A percentile compares a stretch with the other conserved stretches of the same genome.
Evolutionary conservation across 352 stramenopile species (phyloP).

Genomic region (Pilasporangium apinafurcum): DNA sequence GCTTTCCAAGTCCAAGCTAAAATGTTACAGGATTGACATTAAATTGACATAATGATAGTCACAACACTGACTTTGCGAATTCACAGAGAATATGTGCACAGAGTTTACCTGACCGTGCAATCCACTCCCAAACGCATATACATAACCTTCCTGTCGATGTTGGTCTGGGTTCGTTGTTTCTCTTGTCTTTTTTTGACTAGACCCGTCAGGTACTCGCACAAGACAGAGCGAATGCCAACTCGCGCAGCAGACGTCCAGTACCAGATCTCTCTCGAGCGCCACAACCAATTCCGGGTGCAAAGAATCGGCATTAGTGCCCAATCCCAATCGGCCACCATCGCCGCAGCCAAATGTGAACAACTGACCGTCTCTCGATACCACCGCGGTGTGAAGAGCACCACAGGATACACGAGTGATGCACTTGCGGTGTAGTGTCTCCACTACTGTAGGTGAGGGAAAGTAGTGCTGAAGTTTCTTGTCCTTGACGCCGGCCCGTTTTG

Average conservation of each 20-base stretch:
- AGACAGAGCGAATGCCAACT: slow-evolving; percentile 75
- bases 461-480: slow-evolving; percentile 40
- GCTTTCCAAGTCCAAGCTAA: slow-evolving; percentile 63
- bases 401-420: slow-evolving; percentile 78
- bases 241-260: slow-evolving; percentile 49
- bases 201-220: slow-evolving; percentile 7
- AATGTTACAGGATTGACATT: no score
- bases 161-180: neutral
- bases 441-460: slow-evolving; percentile 59
- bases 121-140: slow-evolving; percentile 61
- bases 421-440: slow-evolving; percentile 33
- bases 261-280: slow-evolving; percentile 38
- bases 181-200: slow-evolving; percentile 8
- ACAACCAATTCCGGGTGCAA: slow-evolving; percentile 40
- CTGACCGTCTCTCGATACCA: slow-evolving; percentile 42
- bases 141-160: slow-evolving; percentile 19
- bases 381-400: slow-evolving; percentile 79
- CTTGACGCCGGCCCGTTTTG: slow-evolving; percentile 44
- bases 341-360: slow-evolving; percentile 86
- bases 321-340: slow-evolving; percentile 86
- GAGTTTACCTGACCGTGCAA: slow-evolving; percentile 51
- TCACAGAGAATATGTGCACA: neutral
- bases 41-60: neutral
- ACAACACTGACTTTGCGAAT: neutral
- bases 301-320: slow-evolving; percentile 45